Evolutionary conservation across 805 yeast species (phyloP).

Genomic region (Schizosaccharomyces osmophilus): DNA sequence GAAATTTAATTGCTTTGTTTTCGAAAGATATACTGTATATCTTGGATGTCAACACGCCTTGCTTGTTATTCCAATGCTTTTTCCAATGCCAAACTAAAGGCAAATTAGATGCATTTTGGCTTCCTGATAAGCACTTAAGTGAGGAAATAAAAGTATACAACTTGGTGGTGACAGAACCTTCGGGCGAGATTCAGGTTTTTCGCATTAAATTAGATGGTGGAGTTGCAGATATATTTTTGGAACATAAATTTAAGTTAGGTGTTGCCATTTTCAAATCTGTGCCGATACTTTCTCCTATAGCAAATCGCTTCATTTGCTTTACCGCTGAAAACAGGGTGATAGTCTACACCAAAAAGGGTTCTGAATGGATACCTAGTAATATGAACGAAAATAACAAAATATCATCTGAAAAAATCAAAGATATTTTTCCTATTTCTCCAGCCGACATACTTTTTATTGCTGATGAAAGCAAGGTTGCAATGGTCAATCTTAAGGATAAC

Average conservation of each 20-base stretch:
- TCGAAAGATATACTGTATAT: not conserved
- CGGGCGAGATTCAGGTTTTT: not conserved
- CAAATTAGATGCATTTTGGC: not conserved
- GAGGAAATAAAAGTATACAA: not conserved
- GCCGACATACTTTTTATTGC: not conserved
- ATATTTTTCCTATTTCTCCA: not conserved
- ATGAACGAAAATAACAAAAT: not conserved
- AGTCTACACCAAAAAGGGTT: not conserved
- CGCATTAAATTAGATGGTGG: not conserved
- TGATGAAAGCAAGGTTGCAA: not conserved
- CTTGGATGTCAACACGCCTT: not conserved
- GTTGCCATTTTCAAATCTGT: not conserved
- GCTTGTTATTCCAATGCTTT: not conserved
- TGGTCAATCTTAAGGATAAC: not conserved
- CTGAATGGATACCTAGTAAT: not conserved
- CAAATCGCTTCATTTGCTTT: not conserved
- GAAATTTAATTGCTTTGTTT: not conserved
- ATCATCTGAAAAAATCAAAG: not conserved
- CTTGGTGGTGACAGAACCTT: not conserved
- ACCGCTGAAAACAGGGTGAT: not conserved
- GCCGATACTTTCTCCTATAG: not conserved
- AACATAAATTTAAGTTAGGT: not conserved
- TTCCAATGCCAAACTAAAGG: not conserved
- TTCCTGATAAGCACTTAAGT: not conserved
- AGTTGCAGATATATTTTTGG: not conserved